Evolutionary conservation across 1,139 yeast genomes (phyloP).

Genomic region (Kodamaea plutei): DNA sequence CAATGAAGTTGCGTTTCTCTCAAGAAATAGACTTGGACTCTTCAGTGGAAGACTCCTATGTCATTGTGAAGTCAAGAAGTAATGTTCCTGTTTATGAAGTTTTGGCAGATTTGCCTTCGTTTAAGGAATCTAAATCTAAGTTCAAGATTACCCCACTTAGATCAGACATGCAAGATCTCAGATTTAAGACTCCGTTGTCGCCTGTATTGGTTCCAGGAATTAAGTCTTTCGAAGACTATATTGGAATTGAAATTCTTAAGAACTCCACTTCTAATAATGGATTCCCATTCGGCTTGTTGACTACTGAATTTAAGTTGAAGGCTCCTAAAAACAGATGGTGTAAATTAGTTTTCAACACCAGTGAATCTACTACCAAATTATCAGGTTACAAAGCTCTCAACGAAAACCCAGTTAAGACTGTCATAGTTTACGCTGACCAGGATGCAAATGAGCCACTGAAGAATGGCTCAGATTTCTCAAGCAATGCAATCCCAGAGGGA

Average conservation of each 20-base stretch:
- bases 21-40: constrained; percentile 50
- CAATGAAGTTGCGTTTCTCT: constrained; percentile 66
- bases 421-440: constrained; percentile 45
- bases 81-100: constrained; percentile 37
- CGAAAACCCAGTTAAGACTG: constrained; percentile 55
- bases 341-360: constrained; percentile 50
- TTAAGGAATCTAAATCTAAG: constrained; percentile 31
- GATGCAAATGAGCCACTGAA: constrained; percentile 9
- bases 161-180: constrained; percentile 52
- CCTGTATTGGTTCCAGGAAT: constrained; percentile 52
- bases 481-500: constrained; percentile 42
- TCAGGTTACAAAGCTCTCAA: constrained; percentile 19
- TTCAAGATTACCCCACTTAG: constrained; percentile 32
- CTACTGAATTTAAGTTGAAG: constrained; percentile 55
- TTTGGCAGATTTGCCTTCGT: constrained; percentile 59
- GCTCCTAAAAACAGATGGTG: constrained; percentile 67
- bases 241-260: constrained; percentile 46
- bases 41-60: constrained; percentile 28
- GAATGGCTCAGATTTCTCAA: constrained; percentile 2
- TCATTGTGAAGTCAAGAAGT: constrained; percentile 51
- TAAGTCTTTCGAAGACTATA: constrained; percentile 34
- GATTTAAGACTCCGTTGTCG: constrained; percentile 42
- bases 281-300: constrained; percentile 63
- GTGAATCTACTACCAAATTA: constrained; percentile 28
- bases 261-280: constrained; percentile 41